Base-by-base conservation (phyloP, 1,284 basidiomycete genomes). In the Mrakiaceae sp. region DNA sequence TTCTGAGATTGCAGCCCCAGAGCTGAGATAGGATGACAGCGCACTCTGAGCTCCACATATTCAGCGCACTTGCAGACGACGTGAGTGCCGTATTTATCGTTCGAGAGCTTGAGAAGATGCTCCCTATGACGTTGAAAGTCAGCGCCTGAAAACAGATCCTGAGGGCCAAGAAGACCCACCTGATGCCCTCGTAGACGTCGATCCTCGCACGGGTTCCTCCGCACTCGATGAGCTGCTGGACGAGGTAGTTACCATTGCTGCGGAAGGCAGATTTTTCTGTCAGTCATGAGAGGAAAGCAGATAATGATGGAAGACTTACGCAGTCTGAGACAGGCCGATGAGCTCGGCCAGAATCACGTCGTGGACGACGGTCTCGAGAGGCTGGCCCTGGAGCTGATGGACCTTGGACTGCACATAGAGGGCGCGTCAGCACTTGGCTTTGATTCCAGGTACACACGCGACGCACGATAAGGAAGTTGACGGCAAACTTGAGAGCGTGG, bases 31-130 rank as follows among this genome's bases (percentile, higher is more conserved):
- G 43, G 42, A 43, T 6, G 39, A 48, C 16, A n/a, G 54, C 64
- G 5, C 2, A 66, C 64, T 40, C 64, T 48, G 46, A 66, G 49
- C 43, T 62, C 64, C 39, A 27, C 11, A 48, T 58, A 66, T 52
- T 66, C 65, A 39, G 65, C 65, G n/a, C 43, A 50, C 58, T 66
- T 66, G 60, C 65, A 66, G 40, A 66, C 65, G 58, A 66, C 65
- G 54, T 66, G 65, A 10, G 65, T 66, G 5, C 65, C 65, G 47
- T 66, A 66, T 58, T 66, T 66, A 46, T 66, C 61, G 53, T 55
- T 58, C 6, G 61, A 46, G 16, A 66, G 58, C 46, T 55, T 57
- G 44, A 66, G 61, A 7, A 66, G 62, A 44, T 63, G 39, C 5
- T 49, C 58, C 3, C 63, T 63, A 27, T 11, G 4, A 11, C 7